Conservation (phyloP, 2,329 filamentous ascomycete genomes). For the Pseudogymnoascus sp. region DNA sequence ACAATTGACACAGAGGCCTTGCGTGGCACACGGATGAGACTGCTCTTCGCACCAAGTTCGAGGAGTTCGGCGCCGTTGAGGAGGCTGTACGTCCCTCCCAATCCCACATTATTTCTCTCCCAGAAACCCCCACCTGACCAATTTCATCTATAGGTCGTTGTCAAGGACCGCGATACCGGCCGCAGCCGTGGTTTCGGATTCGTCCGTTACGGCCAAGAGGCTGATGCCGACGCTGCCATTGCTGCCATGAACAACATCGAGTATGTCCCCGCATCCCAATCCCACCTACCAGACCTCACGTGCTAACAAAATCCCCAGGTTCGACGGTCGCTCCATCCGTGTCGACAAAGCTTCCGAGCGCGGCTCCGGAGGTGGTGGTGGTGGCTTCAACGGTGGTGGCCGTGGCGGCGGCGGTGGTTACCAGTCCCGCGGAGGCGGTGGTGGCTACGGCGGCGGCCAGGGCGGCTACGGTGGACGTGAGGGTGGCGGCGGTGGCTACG, state of each 20-base stretch:
- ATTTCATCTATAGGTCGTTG: conserved; percentile 63
- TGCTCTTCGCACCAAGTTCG: conserved; percentile 82
- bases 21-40: conserved; percentile 95
- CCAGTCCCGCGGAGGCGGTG: conserved; percentile 24
- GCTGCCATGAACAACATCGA: conserved; percentile 78
- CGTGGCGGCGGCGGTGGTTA: conserved; percentile 27
- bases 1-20: conserved; percentile 59
- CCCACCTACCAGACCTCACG: neutral
- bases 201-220: conserved; percentile 74
- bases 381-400: conserved; percentile 36
- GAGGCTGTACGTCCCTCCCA: conserved; percentile 69
- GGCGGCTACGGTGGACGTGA: no score
- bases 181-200: conserved; percentile 97
- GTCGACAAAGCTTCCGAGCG: conserved; percentile 92
- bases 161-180: conserved; percentile 94
- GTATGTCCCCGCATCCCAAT: conserved; percentile 43
- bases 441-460: conserved; percentile 21
- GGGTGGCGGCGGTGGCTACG: conserved; percentile 19
- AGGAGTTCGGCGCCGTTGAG: conserved; percentile 82
- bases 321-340: conserved; percentile 88
- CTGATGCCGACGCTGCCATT: conserved; percentile 70
- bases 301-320: conserved; percentile 42
- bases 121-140: conserved; percentile 17
- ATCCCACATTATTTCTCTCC: conserved; percentile 1
- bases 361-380: conserved; percentile 51